These are phyloP conservation scores for Colletotrichum sp. DNA, from an alignment of 2,329 filamentous ascomycete species.

Conservation along the genomic window DNA sequence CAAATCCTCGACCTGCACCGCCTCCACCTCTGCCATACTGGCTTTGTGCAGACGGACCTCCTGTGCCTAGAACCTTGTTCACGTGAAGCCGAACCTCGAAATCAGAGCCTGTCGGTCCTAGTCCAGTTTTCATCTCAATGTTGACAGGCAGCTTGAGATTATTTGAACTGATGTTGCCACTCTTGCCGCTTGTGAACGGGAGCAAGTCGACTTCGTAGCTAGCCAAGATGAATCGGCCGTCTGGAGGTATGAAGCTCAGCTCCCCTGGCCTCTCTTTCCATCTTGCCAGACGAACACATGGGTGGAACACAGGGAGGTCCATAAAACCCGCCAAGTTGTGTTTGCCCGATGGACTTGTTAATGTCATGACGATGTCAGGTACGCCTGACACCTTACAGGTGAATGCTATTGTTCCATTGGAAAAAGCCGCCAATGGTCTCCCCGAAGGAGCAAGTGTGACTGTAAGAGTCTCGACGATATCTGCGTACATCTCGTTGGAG, in stretches of 20 bases:
- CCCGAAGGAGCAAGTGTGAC: conserved; percentile 93
- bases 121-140: conserved; percentile 80
- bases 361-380: conserved; percentile 83
- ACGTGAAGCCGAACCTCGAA: conserved; percentile 86
- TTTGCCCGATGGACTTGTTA: conserved; percentile 83
- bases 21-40: conserved; percentile 47
- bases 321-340: conserved; percentile 77
- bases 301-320: conserved; percentile 92
- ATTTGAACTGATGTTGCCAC: conserved; percentile 58
- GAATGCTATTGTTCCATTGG: conserved; percentile 92
- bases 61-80: conserved; percentile 61
- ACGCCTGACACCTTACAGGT: conserved; percentile 94
- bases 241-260: conserved; percentile 94
- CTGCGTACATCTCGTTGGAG: conserved; percentile 96
- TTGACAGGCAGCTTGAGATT: conserved; percentile 82
- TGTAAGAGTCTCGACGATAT: conserved; percentile 87
- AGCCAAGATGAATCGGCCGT: conserved; percentile 90
- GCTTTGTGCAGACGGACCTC: conserved; percentile 38
- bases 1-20: conserved; percentile 43
- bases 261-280: conserved; percentile 92
- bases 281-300: conserved; percentile 86
- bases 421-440: conserved; percentile 82
- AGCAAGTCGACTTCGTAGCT: conserved; percentile 94
- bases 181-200: conserved; percentile 68
- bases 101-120: conserved; percentile 78